phyloP scores from a whole-genome alignment of 2,329 filamentous ascomycete species.

The Fusarium sp. region DNA sequence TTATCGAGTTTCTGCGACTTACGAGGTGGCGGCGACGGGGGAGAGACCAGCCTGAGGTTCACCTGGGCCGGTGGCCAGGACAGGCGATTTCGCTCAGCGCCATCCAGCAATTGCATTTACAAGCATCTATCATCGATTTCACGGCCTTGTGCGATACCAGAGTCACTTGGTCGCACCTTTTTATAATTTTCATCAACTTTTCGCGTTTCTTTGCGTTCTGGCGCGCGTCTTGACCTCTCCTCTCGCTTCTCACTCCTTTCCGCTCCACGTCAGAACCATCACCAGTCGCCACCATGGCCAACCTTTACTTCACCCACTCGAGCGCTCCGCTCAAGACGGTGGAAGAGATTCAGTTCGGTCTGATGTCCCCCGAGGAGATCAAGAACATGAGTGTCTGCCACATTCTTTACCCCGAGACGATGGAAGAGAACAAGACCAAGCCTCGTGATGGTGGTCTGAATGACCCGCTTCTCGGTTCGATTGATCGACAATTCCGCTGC shows the following conservation, averaged over 20 bases:
- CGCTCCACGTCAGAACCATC: conserved; percentile 41
- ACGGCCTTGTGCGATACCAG: conserved; percentile 41
- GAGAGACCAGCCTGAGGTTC: conserved; percentile 58
- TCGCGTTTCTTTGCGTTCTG: conserved; percentile 41
- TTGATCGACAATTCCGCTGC: conserved; percentile 95
- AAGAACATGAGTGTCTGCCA: conserved; percentile 98
- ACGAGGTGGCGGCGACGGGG: conserved; percentile 59
- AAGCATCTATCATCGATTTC: conserved; percentile 50
- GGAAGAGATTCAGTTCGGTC: conserved; percentile 98
- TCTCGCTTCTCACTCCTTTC: conserved; percentile 44
- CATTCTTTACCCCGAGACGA: conserved; percentile 98
- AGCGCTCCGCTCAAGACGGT: conserved; percentile 97
- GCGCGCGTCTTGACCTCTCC: conserved; percentile 41
- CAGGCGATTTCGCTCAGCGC: conserved; percentile 56
- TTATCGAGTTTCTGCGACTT: conserved; percentile 51
- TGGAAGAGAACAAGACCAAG: conserved; percentile 94
- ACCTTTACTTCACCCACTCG: conserved; percentile 89
- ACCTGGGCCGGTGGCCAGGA: conserved; percentile 61
- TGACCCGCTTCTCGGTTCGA: conserved; percentile 94
- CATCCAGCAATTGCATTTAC: conserved; percentile 53
- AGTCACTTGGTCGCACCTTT: conserved; percentile 35
- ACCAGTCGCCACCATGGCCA: conserved; percentile 78
- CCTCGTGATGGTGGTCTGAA: conserved; percentile 93
- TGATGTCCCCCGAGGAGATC: conserved; percentile 97
- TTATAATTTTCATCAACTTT: conserved; percentile 42